phyloP scores from a whole-genome alignment of 371 early-diverging fungal species.

The Mortierella sp. region DNA sequence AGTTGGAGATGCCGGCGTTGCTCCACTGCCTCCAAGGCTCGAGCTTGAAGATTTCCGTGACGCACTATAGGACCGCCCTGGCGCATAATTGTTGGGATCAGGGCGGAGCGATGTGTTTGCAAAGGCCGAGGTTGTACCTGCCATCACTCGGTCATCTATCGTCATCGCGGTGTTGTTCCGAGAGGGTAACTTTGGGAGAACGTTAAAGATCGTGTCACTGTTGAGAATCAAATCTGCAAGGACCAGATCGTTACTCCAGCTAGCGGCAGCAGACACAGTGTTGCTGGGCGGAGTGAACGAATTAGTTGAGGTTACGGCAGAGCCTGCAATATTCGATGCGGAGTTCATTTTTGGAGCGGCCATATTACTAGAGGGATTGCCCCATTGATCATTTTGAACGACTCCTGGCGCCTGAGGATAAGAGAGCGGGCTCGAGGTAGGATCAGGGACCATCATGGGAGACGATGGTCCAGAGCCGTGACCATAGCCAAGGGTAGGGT shows the following conservation, averaged over 20 bases:
- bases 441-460: not conserved
- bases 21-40: constrained; percentile 27
- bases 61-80: constrained; percentile 11
- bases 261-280: constrained; percentile 46
- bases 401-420: not conserved
- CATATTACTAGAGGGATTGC: not conserved
- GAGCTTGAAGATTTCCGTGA: constrained; percentile 27
- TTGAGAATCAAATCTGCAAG: constrained; percentile 48
- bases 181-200: constrained; percentile 39
- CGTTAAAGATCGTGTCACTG: constrained; percentile 42
- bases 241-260: constrained; percentile 49
- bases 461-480: constrained; percentile 6
- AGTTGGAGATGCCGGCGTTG: not conserved
- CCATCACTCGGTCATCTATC: constrained; percentile 15
- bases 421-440: not conserved
- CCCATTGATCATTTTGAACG: not conserved
- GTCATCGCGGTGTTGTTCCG: constrained; percentile 28
- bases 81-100: not conserved
- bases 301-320: not conserved
- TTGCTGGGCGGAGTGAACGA: constrained; percentile 8
- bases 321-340: not conserved
- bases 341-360: not conserved
- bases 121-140: not conserved
- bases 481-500: not conserved
- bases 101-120: constrained; percentile 1